Conservation (phyloP, 192 early-diverging fungal genomes). For the Entomortierella chlamydospora region DNA sequence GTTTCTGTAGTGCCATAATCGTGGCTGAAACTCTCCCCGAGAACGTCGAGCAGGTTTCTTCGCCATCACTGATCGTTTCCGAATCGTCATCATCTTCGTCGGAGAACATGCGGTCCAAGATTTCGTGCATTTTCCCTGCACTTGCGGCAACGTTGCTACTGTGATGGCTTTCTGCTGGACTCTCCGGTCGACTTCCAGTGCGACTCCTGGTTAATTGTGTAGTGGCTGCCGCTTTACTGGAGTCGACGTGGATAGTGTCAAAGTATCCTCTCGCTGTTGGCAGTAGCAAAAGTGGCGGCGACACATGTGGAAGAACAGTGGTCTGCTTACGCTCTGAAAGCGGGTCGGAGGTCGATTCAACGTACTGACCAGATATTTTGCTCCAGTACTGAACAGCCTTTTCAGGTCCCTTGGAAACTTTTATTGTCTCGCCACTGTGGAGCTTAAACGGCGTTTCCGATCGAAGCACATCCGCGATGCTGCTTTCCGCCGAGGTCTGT, state of each 20-base stretch:
- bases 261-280: constrained; percentile 21
- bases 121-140: constrained; percentile 49
- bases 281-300: constrained; percentile 27
- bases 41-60: constrained; percentile 37
- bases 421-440: constrained; percentile 36
- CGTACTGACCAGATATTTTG: constrained; percentile 46
- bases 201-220: constrained; percentile 22
- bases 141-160: constrained; percentile 39
- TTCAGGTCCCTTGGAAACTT: constrained; percentile 52
- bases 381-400: constrained; percentile 53
- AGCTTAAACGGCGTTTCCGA: constrained; percentile 26
- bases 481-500: constrained; percentile 28
- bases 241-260: constrained; percentile 17
- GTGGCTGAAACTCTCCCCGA: constrained; percentile 45
- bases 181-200: constrained; percentile 38
- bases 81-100: constrained; percentile 43
- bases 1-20: constrained; percentile 38
- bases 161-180: constrained; percentile 39
- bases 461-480: constrained; percentile 34
- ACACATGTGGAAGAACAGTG: neutral
- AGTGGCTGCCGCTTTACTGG: neutral
- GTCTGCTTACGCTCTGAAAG: constrained; percentile 6
- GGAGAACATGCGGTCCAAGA: constrained; percentile 54
- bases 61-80: constrained; percentile 30
- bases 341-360: neutral